phyloP scores from a whole-genome alignment of 139 green algal species.

The Chlamydomonas urium region DNA sequence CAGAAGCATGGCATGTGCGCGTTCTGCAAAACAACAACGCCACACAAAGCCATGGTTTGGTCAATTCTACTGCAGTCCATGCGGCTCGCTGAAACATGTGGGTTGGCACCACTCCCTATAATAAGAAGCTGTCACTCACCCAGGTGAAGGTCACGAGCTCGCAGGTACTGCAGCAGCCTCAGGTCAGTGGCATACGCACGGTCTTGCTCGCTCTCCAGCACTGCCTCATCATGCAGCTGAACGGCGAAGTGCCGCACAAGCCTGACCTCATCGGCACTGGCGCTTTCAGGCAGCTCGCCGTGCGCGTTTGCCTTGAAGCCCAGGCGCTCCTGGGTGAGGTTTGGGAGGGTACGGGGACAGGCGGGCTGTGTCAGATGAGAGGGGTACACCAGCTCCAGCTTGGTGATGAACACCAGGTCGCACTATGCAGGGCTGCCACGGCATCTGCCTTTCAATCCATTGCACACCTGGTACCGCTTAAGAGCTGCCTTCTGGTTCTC shows the following conservation, averaged over 20 bases:
- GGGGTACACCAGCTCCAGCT: too few species aligned
- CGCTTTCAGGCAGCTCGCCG: not conserved
- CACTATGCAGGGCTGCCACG: not conserved
- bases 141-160: slow-evolving; percentile 20
- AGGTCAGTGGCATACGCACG: slow-evolving; percentile 14
- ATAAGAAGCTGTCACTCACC: slow-evolving; percentile 1
- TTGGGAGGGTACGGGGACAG: not conserved
- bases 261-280: not conserved
- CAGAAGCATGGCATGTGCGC: slow-evolving; percentile 7
- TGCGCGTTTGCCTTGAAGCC: not conserved
- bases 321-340: not conserved
- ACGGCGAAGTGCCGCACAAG: not conserved
- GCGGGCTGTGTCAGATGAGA: too few species aligned
- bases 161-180: slow-evolving; percentile 21
- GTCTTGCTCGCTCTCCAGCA: slow-evolving; percentile 4
- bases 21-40: slow-evolving; percentile 2
- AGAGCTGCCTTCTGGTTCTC: not conserved
- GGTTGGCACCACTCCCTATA: not conserved
- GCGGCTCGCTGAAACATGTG: not conserved
- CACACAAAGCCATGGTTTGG: not conserved
- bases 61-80: not conserved
- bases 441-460: too few species aligned
- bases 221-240: not conserved
- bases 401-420: not conserved
- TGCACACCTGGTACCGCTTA: too few species aligned